Base-by-base conservation (phyloP, 2,329 filamentous ascomycete species). In the Colletotrichum trifolii region DNA sequence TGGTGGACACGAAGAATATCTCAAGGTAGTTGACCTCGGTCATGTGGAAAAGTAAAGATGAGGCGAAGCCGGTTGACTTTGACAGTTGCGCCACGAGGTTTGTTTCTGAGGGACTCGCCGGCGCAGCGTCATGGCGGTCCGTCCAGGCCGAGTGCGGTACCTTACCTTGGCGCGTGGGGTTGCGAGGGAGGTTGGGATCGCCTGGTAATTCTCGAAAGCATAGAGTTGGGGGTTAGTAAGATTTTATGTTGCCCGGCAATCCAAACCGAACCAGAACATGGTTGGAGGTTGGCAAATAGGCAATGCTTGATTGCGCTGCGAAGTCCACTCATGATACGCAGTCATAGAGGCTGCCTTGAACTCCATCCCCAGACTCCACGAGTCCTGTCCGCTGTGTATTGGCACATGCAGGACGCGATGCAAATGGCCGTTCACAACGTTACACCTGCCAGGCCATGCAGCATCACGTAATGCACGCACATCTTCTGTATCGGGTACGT, bases 361-460 rank as follows among this genome's bases (percentile, higher is more conserved):
- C 25, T 25, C 25, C 25, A 25, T 25, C 25, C 25, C 25, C 25
- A 25, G 4, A 25, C 25, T 5, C 25, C 25, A 25, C 25, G 25
- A 25, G 25, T 25, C 4, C 25, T 57, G 47, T 53, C n/a, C 47
- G 59, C 63, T 66, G 57, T 42, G 47, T 25, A 25, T 4, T 25
- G 15, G 13, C 47, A 53, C 63, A 63, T 63, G 63, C 63, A 66
- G 36, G 40, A 52, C 36, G 53, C 46, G 57, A 55, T 65, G 57
- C 57, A 61, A 57, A 45, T 63, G 36, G 59, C 40, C 40, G 52
- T 66, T 61, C 62, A 25, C 25, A 25, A 25, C 25, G 25, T 25
- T 5, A 25, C 25, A 25, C 25, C 25, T 25, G 25, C 25, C 63
- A 63, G 40, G 15, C 63, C 46, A 57, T 62, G 62, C 58, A 33